These are phyloP conservation scores for Albophoma yamanashiensis DNA, from an alignment of 2,329 filamentous ascomycete species.

Conservation along the genomic window DNA sequence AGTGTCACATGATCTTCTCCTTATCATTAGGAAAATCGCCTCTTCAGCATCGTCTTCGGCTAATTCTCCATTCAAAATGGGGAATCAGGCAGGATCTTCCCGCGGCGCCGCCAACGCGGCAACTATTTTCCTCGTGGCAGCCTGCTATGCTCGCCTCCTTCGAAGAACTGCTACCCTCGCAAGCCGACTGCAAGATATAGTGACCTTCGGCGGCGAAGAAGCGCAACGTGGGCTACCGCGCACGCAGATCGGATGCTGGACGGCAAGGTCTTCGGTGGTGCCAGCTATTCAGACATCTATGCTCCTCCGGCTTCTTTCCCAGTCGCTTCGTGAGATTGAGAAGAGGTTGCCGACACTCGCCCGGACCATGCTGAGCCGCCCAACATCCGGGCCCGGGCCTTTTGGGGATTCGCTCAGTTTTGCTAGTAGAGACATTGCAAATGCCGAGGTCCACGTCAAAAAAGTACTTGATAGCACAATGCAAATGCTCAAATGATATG, in stretches of 20 bases:
- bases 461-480: not conserved
- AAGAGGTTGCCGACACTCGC: conserved; percentile 1
- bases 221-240: not conserved
- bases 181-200: not conserved
- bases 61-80: not conserved
- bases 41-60: not conserved
- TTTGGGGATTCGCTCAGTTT: not conserved
- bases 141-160: conserved; percentile 2
- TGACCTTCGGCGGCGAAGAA: not conserved
- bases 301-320: conserved; percentile 1
- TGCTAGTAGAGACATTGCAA: not conserved
- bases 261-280: not conserved
- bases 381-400: not conserved
- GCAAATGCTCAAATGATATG: not conserved
- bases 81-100: not conserved
- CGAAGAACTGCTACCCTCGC: not conserved
- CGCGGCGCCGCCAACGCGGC: not conserved
- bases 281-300: conserved; percentile 2
- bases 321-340: conserved; percentile 3
- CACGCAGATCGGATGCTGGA: conserved; percentile 1
- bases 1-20: not conserved
- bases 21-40: not conserved
- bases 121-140: conserved; percentile 1
- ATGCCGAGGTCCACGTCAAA: conserved; percentile 2
- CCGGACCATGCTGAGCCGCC: not conserved